These are phyloP conservation scores for Tuber microsphaerosporum DNA, from an alignment of 495 filamentous ascomycete species.

Conservation along the genomic window DNA sequence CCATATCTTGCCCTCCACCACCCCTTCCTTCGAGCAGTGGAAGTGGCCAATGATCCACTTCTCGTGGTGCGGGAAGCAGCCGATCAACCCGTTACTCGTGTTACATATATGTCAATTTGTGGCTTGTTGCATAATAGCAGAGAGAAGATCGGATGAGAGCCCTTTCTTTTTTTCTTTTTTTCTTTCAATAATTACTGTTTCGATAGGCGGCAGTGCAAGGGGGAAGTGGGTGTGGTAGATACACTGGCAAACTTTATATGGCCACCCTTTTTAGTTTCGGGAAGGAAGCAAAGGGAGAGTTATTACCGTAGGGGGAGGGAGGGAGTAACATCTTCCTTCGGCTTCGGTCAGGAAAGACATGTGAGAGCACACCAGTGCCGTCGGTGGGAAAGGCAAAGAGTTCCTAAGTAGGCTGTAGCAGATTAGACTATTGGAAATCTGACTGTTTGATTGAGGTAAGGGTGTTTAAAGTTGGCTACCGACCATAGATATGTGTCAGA, in stretches of 20 bases:
- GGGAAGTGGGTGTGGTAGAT: neutral
- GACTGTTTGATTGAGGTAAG: no score
- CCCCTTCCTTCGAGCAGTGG: neutral
- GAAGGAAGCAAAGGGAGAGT: neutral
- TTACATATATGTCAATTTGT: neutral
- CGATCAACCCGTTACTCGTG: neutral
- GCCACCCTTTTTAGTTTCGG: neutral
- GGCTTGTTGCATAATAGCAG: neutral
- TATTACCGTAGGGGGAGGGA: no score
- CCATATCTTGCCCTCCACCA: neutral
- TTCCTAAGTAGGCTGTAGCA: no score
- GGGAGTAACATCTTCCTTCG: no score
- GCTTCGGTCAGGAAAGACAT: no score
- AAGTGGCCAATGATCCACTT: neutral
- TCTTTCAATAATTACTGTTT: neutral
- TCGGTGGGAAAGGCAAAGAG: no score
- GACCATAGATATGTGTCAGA: no score
- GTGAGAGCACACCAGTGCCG: no score
- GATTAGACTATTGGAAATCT: no score
- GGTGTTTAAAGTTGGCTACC: no score
- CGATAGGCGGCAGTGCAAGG: neutral
- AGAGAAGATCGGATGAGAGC: neutral
- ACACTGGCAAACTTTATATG: neutral
- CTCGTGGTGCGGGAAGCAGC: neutral
- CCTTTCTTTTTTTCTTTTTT: neutral